Percentiles rank a stretch among this genome's conserved stretches.
These are phyloP conservation scores for Aphanoascus verrucosus DNA, from an alignment of 2,329 filamentous ascomycete species.

Conservation along the genomic window DNA sequence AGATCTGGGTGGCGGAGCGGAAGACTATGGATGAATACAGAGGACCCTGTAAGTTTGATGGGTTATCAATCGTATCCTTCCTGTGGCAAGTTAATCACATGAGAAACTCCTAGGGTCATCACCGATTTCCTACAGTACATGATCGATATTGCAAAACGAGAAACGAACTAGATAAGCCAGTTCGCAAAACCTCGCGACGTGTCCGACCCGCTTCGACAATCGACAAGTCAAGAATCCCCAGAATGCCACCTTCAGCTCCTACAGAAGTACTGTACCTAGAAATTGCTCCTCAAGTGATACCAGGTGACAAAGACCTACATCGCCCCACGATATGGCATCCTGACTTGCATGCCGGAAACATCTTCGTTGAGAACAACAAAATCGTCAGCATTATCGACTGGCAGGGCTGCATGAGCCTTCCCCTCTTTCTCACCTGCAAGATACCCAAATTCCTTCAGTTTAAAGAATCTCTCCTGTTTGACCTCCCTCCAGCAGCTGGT, in stretches of 20 bases:
- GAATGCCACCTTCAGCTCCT: too few species aligned
- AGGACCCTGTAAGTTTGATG: constrained; percentile 33
- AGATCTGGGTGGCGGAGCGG: constrained; percentile 28
- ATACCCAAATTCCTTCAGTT: constrained; percentile 12
- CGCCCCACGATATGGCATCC: constrained; percentile 31
- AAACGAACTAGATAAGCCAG: too few species aligned
- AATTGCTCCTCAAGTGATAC: too few species aligned
- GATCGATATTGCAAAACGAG: too few species aligned
- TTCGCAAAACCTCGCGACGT: constrained; percentile 18
- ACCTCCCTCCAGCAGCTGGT: constrained; percentile 13
- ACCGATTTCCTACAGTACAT: not conserved
- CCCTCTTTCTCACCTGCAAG: constrained; percentile 2
- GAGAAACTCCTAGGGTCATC: too few species aligned
- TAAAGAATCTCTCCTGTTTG: constrained; percentile 14
- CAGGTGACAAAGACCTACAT: too few species aligned
- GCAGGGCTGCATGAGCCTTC: constrained; percentile 19
- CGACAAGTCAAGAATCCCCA: too few species aligned
- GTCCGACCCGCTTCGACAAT: constrained; percentile 21
- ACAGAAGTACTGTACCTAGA: too few species aligned
- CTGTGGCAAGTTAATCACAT: too few species aligned
- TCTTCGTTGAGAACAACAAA: constrained; percentile 29
- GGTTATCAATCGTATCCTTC: too few species aligned
- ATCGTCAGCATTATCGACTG: constrained; percentile 37
- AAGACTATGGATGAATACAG: constrained; percentile 27
- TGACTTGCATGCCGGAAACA: constrained; percentile 31